Evolutionary conservation across 345 rosid species (phyloP), one percentile per base, ranked within the genome.

Genomic region (Corchorus olitorius): DNA sequence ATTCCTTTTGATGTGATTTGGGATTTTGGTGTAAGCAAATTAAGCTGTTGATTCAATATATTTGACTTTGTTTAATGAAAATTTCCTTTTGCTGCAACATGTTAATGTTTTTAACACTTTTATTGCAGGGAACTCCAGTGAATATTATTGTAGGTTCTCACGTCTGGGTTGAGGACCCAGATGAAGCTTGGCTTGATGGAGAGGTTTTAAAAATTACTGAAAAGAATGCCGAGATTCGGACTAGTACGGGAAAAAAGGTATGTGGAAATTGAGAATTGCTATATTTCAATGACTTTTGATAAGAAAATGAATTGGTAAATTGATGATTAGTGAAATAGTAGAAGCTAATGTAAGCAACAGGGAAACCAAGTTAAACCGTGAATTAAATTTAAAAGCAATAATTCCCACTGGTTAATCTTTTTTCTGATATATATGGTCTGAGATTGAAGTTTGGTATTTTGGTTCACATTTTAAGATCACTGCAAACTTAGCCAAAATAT

Each of bases 71-170:
- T n/a, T n/a, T n/a, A n/a, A n/a, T n/a, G n/a, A n/a, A n/a, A n/a
- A n/a, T 4, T 71, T 45, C 53, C n/a, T 49, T 49, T 48, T 61
- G 35, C 49, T 61, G 35, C 49, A 62, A 17, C 63, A 50, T 75
- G 33, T 48, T 59, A 41, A 78, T 64, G 55, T 27, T 56, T 68
- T 22, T 75, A 22, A 60, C 74, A 19, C 64, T 49, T 77, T 53
- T 53, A 68, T 77, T 83, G 83, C 87, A 95, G 99, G 99, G 87
- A 82, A 88, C 94, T 81, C 83, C 88, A 2, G 98, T 88, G 66
- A 95, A 93, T 77, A 93, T 95, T 65, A 92, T 84, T 71, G 97
- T 90, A 3, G 96, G 99, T 70, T 95, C 99, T 81, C 91, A 95
- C 35, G 92, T 92, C 79, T 95, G 98, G 99, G 88, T 80, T 39